A percentile compares a stretch with the other conserved stretches of the same genome.
These are phyloP conservation scores for Pythium periplocum DNA, from an alignment of 352 stramenopile genomes.

Conservation along the genomic window DNA sequence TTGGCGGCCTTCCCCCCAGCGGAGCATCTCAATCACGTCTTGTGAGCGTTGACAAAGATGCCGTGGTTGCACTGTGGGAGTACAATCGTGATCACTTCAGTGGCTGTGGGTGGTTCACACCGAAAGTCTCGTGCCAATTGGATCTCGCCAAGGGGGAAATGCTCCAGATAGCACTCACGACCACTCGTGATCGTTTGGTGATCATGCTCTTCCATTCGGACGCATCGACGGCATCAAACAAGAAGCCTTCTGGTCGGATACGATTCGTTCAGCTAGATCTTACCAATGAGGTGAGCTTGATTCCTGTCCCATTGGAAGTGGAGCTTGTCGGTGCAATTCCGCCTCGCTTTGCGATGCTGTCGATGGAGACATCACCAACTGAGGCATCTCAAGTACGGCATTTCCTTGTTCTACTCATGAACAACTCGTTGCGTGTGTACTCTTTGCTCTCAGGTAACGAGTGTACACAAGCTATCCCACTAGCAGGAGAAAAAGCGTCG, in stretches of 20 bases:
- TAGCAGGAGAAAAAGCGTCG: constrained; percentile 2
- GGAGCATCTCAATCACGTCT: constrained; percentile 2
- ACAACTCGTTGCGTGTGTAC: constrained; percentile 11
- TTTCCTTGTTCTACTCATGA: constrained; percentile 13
- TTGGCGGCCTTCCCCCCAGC: constrained; percentile 16
- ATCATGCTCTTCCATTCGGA: constrained; percentile 28
- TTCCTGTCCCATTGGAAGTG: constrained; percentile 22
- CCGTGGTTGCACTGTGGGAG: constrained; percentile 31
- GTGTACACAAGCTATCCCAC: constrained; percentile 4
- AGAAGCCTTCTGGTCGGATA: constrained; percentile 16
- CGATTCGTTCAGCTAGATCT: constrained; percentile 32
- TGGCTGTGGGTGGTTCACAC: constrained; percentile 42
- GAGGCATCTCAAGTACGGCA: neutral
- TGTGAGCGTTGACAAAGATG: constrained; percentile 39
- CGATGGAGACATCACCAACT: neutral
- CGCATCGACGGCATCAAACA: neutral
- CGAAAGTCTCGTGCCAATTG: constrained; percentile 17
- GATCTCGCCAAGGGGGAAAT: constrained; percentile 30
- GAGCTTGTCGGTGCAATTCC: constrained; percentile 17
- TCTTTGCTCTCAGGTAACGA: constrained; percentile 5
- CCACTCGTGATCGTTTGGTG: constrained; percentile 27
- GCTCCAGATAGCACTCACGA: constrained; percentile 32
- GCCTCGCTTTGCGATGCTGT: constrained; percentile 31
- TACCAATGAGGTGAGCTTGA: constrained; percentile 11
- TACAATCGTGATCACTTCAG: constrained; percentile 29